Evolutionary conservation across 164 flowering plant genomes (phyloP), one percentile per base, ranked within the genome.

Genomic region (Aristolochia fimbriata): DNA sequence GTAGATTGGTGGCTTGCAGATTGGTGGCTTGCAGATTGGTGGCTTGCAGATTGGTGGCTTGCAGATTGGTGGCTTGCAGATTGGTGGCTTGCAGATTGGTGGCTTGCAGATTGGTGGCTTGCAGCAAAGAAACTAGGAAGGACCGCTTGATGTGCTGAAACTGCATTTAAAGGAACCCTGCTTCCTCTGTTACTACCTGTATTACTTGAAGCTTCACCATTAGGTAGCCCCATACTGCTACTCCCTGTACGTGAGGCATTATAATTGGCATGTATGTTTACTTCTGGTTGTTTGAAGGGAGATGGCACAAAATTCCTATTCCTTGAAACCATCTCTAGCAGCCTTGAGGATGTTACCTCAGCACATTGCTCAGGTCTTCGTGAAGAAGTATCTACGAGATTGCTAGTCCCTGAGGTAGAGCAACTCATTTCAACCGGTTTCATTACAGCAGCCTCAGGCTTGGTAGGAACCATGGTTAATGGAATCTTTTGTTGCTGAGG

Each of bases 401-500:
- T 75, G 48, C 69, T 80, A 61, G 55, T 65, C 49, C 61, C 53
- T 15, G 74, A 55, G 8, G 80, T 73, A 20, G 76, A 65, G 60
- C 69, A 60, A 59, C 77, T 82, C 62, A 61, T 51, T 52, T 83
- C 85, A 25, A 74, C 80, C 61, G 73, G 77, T 68, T 76, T 78
- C 27, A 51, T 21, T 33, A 53, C 70, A 69, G 51, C 77, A 50
- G 57, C 66, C 46, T 68, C 81, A 60, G 73, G 47, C 53, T 68
- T 69, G 47, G 49, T 59, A 51, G 48, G 7, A 15, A 46, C 21
- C 30, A 47, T 47, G 33, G 33, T 22, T 16, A 14, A 15, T 23
- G 52, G 17, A 17, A 14, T 47, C 51, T 47, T 23, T 15, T 45
- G 62, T 30, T 46, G 52, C 51, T 24, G 62, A 59, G 21, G 1